Base-by-base conservation (phyloP, 352 stramenopile species). In the Phytopythium aichiense region DNA sequence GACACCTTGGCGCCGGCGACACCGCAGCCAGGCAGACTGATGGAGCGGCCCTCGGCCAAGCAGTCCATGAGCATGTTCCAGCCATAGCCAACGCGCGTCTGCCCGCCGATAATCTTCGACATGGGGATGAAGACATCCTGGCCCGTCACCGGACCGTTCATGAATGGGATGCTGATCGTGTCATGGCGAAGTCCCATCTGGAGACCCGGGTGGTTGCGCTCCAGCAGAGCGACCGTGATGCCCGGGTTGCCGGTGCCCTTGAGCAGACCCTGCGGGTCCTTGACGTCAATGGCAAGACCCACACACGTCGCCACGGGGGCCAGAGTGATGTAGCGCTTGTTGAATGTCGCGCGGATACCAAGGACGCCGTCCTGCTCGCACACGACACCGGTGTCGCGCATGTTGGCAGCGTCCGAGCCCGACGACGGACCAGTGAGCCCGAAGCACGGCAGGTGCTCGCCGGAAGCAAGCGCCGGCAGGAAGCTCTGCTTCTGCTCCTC, bases 51-150 rank as follows among this genome's bases (percentile, higher is more conserved):
- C 84, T 99, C 97, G 12, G 97, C 97, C 23, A 99, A 71, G 67
- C 97, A 99, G 69, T 99, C 97, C 72, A 99, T 98, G 70, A 99
- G 96, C 97, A 99, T 99, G 79, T 99, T 98, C 97, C 97, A 99
- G 63, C 97, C 97, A 71, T 97, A 98, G 56, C 97, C 97, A 40
- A 97, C 97, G 67, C 92, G 84, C 59, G 96, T 92, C 79, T 98
- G 96, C 38, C 97, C 97, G 64, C 97, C 97, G 37, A 99, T 96
- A 69, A 99, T 98, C 73, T 95, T 97, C 28, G 93, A 87, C 88
- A 99, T 99, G 5, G 97, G 96, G 62, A 99, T 99, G 77, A 98
- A 99, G 56, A 99, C 95, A 64, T 99, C 89, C 67, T 98, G 71
- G 49, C 96, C 97, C 48, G 93, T 91, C 23, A 99, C 96, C 2